These are phyloP conservation scores for Metschnikowia amazonensis DNA, from an alignment of 805 yeast species.

Conservation along the genomic window DNA sequence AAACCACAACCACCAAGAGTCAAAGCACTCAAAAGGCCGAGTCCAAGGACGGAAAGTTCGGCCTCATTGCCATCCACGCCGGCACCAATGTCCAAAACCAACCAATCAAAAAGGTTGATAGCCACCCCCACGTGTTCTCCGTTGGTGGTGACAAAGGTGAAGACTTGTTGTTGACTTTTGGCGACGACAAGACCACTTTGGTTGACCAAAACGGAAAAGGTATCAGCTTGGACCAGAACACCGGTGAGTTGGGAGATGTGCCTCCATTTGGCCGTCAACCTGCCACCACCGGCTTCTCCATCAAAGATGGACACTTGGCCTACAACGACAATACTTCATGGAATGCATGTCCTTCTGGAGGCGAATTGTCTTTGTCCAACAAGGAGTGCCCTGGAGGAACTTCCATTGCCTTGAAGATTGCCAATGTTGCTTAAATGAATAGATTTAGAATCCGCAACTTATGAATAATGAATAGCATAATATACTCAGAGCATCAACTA, in stretches of 20 bases:
- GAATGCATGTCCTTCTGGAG: constrained; percentile 36
- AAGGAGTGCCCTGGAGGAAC: constrained; percentile 29
- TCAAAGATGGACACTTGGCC: constrained; percentile 34
- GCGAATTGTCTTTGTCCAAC: constrained; percentile 20
- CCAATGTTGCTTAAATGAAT: too few species aligned
- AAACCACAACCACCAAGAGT: too few species aligned
- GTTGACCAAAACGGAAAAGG: constrained; percentile 30
- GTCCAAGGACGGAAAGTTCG: constrained; percentile 14
- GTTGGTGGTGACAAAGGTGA: constrained; percentile 33
- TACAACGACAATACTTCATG: constrained; percentile 33
- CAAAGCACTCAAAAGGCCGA: neutral
- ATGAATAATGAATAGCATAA: too few species aligned
- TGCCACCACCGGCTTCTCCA: constrained; percentile 38
- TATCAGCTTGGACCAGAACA: constrained; percentile 24
- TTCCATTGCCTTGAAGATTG: constrained; percentile 24
- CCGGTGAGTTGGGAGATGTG: constrained; percentile 33
- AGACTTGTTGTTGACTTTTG: constrained; percentile 12
- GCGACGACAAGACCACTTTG: constrained; percentile 8
- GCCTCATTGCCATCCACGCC: constrained; percentile 22
- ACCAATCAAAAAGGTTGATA: constrained; percentile 25
- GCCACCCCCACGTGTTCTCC: constrained; percentile 33
- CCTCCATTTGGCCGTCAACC: constrained; percentile 29
- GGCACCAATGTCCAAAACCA: constrained; percentile 27
- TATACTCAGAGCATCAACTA: too few species aligned
- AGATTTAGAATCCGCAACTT: too few species aligned